These are phyloP conservation scores for Trypanosoma cruzi DNA, from an alignment of 208 protist genomes.

Conservation along the genomic window DNA sequence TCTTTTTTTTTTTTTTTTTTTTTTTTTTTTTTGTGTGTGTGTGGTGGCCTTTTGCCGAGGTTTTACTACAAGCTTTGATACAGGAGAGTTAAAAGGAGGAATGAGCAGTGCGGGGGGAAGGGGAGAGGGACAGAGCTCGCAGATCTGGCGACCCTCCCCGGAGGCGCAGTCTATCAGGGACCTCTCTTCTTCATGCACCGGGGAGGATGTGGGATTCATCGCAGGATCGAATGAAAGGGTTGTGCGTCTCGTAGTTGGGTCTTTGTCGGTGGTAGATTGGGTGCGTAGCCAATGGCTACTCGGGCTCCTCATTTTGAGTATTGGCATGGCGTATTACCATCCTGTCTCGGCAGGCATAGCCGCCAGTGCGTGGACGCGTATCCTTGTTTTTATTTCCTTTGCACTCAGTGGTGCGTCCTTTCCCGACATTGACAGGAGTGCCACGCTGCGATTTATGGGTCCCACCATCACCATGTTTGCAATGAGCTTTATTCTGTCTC, in stretches of 20 bases:
- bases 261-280: conserved; percentile 28
- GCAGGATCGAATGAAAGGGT: conserved; percentile 15
- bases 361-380: conserved; percentile 5
- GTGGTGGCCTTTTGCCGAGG: background rate
- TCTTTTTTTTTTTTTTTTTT: background rate
- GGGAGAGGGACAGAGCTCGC: background rate
- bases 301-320: conserved; percentile 26
- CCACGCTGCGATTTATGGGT: conserved; percentile 9
- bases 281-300: conserved; percentile 28
- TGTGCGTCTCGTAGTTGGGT: conserved; percentile 25
- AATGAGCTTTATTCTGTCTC: conserved; percentile 21
- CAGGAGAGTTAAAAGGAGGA: background rate
- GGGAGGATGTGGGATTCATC: background rate
- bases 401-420: conserved; percentile 27
- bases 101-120: conserved; percentile 12
- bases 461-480: conserved; percentile 6
- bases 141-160: conserved; percentile 19
- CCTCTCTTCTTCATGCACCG: background rate
- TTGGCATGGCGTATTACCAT: conserved; percentile 28
- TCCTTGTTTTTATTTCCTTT: conserved; percentile 28
- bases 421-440: conserved; percentile 17
- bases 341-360: conserved; percentile 15
- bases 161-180: conserved; percentile 6
- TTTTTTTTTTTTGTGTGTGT: background rate
- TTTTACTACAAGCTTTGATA: background rate